phyloP scores from a whole-genome alignment of 2,329 filamentous ascomycete species.

The Drechmeria coniospora region DNA sequence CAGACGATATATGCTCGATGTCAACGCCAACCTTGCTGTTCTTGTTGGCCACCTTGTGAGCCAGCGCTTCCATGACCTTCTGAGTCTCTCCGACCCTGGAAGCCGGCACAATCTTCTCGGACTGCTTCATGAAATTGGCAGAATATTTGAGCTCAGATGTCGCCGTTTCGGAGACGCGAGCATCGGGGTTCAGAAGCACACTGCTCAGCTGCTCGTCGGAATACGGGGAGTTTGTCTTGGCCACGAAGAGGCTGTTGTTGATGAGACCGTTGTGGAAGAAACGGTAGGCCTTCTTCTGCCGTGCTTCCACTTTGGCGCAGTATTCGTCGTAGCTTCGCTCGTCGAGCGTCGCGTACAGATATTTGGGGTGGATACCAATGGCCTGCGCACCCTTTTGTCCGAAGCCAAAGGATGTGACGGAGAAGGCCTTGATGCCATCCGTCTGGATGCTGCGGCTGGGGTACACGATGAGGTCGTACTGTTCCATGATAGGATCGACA shows the following conservation, averaged over 20 bases:
- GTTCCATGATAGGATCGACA: constrained; percentile 87
- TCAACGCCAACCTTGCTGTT: constrained; percentile 83
- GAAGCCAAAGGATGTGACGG: constrained; percentile 97
- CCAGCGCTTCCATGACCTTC: constrained; percentile 63
- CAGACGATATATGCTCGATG: constrained; percentile 71
- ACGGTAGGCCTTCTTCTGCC: constrained; percentile 97
- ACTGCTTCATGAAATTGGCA: constrained; percentile 49
- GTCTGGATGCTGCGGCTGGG: constrained; percentile 92
- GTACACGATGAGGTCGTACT: constrained; percentile 96
- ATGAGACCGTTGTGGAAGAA: constrained; percentile 98
- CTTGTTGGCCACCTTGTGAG: constrained; percentile 38
- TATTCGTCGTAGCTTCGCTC: constrained; percentile 69
- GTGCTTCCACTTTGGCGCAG: constrained; percentile 72
- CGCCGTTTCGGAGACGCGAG: constrained; percentile 76
- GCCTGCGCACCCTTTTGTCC: constrained; percentile 97
- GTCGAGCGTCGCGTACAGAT: constrained; percentile 89
- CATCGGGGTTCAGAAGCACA: constrained; percentile 87
- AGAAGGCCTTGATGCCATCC: constrained; percentile 96
- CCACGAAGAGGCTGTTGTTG: constrained; percentile 95
- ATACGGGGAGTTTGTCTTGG: constrained; percentile 86
- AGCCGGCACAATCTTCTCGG: constrained; percentile 35
- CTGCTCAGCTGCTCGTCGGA: constrained; percentile 71
- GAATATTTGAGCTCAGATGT: constrained; percentile 63
- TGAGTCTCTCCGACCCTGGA: constrained; percentile 47
- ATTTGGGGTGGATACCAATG: constrained; percentile 92